These are phyloP conservation scores for Symbiotaphrina buchneri DNA, from an alignment of 495 filamentous ascomycete genomes.

Conservation along the genomic window DNA sequence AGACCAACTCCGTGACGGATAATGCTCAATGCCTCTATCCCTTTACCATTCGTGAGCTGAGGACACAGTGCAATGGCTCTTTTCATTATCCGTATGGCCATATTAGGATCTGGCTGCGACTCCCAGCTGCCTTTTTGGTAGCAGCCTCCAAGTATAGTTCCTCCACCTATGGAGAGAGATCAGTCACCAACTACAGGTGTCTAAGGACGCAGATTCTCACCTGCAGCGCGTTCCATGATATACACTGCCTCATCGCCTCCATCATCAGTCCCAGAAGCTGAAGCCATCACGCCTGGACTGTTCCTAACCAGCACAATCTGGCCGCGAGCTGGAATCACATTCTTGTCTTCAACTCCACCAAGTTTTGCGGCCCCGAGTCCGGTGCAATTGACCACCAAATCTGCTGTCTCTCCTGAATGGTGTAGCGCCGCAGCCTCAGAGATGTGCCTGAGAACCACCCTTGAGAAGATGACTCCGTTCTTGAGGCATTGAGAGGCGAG, in stretches of 20 bases:
- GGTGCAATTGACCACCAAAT: constrained; percentile 72
- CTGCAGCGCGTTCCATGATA: constrained; percentile 75
- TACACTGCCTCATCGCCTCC: constrained; percentile 64
- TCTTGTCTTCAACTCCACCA: constrained; percentile 61
- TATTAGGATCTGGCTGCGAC: constrained; percentile 52
- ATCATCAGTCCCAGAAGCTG: constrained; percentile 57
- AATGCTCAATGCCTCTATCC: constrained; percentile 60
- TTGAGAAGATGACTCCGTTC: constrained; percentile 40
- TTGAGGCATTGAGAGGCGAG: constrained; percentile 53
- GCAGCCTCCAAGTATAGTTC: constrained; percentile 70
- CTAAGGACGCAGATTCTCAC: constrained; percentile 3
- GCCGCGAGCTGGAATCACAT: constrained; percentile 56
- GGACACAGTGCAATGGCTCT: constrained; percentile 52
- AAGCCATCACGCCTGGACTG: constrained; percentile 44
- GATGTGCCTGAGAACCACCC: constrained; percentile 42
- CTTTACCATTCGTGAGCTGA: constrained; percentile 49
- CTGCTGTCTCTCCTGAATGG: constrained; percentile 34
- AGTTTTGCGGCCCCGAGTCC: constrained; percentile 51
- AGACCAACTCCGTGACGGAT: constrained; percentile 78
- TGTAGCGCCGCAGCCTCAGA: constrained; percentile 42
- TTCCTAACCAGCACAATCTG: constrained; percentile 84
- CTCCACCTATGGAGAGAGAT: constrained; percentile 21
- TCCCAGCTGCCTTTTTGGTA: constrained; percentile 77
- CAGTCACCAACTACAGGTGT: not conserved
- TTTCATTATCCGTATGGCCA: constrained; percentile 77